Evolutionary conservation across 768 basidiomycete genomes (phyloP).

Genomic region (Trametes gibbosa): DNA sequence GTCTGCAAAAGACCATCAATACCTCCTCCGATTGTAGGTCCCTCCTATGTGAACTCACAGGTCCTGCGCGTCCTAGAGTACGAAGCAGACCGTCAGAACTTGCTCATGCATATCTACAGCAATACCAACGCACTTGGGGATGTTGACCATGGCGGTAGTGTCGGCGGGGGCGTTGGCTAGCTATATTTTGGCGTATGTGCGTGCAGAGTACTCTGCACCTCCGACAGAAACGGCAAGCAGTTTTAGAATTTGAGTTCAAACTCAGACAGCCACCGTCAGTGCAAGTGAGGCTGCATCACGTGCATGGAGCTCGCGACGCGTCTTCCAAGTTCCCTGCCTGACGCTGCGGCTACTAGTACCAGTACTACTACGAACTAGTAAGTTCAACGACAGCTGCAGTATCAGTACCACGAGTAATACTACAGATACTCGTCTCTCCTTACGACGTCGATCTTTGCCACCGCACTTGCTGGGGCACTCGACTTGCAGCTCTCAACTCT

Average conservation of each 20-base stretch:
- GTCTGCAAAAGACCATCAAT: slow-evolving; percentile 42
- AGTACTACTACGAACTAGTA: no score
- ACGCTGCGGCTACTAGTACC: no score
- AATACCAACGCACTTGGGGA: slow-evolving; percentile 75
- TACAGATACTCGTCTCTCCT: no score
- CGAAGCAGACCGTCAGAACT: slow-evolving; percentile 16
- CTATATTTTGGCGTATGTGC: slow-evolving; percentile 23
- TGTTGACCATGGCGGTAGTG: slow-evolving; percentile 80
- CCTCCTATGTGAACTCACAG: slow-evolving; percentile 58
- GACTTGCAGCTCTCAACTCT: no score
- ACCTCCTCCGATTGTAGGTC: background rate
- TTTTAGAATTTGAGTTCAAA: slow-evolving; percentile 25
- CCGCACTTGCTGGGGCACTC: no score
- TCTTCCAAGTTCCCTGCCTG: no score
- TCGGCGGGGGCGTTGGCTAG: slow-evolving; percentile 30
- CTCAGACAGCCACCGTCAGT: slow-evolving; percentile 25
- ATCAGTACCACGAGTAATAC: no score
- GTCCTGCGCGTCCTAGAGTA: slow-evolving; percentile 86
- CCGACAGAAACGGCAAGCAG: slow-evolving; percentile 25
- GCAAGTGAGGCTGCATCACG: background rate
- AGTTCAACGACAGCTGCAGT: no score
- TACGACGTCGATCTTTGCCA: no score
- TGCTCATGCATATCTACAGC: background rate
- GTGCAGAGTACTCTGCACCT: slow-evolving; percentile 12
- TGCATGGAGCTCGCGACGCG: background rate